Evolutionary conservation across 139 green algal genomes (phyloP).

Genomic region (Parachlorella kessleri): DNA sequence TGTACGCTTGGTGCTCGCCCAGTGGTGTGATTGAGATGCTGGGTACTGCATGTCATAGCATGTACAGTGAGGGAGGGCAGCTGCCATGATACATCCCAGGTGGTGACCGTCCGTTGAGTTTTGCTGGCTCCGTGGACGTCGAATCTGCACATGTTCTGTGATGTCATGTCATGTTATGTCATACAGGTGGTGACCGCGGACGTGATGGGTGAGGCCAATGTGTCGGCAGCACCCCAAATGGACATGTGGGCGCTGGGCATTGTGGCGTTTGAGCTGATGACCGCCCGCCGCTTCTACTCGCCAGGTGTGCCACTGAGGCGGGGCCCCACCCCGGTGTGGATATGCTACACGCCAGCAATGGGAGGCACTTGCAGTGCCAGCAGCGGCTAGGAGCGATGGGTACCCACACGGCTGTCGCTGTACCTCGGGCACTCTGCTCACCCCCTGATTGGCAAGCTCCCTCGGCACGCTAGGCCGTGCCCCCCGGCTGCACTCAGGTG

Average conservation of each 20-base stretch:
- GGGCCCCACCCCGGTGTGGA: too few species aligned
- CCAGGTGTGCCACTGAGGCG: neutral
- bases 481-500: too few species aligned
- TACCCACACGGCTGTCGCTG: neutral
- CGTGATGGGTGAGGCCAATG: slow-evolving; percentile 4
- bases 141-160: too few species aligned
- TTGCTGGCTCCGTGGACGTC: too few species aligned
- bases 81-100: too few species aligned
- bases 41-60: too few species aligned
- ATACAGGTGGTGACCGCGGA: slow-evolving; percentile 22
- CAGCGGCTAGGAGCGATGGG: too few species aligned
- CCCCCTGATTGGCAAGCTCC: neutral
- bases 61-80: too few species aligned
- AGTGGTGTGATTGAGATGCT: too few species aligned
- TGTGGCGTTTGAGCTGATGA: slow-evolving; percentile 4
- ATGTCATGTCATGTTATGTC: too few species aligned
- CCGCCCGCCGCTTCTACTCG: neutral
- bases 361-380: neutral
- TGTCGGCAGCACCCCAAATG: slow-evolving; percentile 7
- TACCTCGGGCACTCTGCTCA: neutral
- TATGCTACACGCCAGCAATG: neutral
- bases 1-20: neutral
- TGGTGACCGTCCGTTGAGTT: too few species aligned
- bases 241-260: slow-evolving; percentile 29
- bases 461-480: too few species aligned